Conservation (phyloP, 192 early-diverging fungal species). For the Backusella tarrabulga region DNA sequence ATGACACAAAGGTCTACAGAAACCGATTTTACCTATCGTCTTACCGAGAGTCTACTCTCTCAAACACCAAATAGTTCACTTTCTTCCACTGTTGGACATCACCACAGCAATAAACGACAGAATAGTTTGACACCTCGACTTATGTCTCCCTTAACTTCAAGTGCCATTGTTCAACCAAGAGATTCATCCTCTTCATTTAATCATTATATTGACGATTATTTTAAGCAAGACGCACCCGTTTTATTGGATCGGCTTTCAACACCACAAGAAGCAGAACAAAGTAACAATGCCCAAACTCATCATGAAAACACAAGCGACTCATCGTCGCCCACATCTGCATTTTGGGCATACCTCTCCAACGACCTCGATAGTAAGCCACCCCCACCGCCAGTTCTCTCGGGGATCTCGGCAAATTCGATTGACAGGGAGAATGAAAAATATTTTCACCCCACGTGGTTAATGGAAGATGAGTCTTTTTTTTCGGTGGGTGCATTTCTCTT, state of each 20-base stretch:
- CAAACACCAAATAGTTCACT: conserved; percentile 2
- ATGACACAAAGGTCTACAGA: not conserved
- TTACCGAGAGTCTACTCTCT: conserved; percentile 9
- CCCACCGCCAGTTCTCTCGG: not conserved
- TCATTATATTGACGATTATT: not conserved
- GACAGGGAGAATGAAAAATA: conserved; percentile 5
- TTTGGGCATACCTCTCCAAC: not conserved
- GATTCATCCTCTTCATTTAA: not conserved
- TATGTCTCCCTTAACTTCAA: not conserved
- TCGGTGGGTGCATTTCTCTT: conserved; percentile 23
- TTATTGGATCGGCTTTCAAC: not conserved
- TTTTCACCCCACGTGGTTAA: not conserved
- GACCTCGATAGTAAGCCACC: not conserved
- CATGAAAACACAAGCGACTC: not conserved
- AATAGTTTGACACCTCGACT: not conserved
- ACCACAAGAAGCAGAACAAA: not conserved
- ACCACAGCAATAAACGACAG: not conserved
- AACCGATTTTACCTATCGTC: not conserved
- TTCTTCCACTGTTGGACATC: not conserved
- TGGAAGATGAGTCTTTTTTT: conserved; percentile 1
- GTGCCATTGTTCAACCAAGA: not conserved
- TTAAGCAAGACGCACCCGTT: not conserved
- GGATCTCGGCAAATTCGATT: not conserved
- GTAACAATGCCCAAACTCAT: not conserved
- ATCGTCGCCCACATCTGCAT: not conserved